Conservation (phyloP, 1,139 yeast species). For the Blastobotrys malaysiensis region DNA sequence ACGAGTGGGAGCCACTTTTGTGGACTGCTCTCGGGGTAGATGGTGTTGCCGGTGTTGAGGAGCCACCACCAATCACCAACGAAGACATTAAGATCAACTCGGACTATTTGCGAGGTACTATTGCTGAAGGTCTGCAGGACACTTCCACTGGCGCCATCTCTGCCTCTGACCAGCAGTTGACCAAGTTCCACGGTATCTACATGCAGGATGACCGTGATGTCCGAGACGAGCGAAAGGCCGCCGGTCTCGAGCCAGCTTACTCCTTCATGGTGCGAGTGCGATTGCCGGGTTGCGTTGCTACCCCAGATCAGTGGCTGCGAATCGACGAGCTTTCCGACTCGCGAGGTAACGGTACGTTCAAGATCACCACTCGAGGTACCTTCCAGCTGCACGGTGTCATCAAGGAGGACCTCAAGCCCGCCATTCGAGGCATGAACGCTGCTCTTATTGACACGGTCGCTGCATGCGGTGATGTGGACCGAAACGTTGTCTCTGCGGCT, state of each 20-base stretch:
- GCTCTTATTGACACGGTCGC: conserved; percentile 90
- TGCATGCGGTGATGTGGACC: conserved; percentile 97
- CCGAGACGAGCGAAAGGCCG: conserved; percentile 85
- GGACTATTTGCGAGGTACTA: conserved; percentile 86
- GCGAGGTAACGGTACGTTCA: conserved; percentile 90
- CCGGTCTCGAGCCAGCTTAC: conserved; percentile 93
- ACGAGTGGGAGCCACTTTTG: conserved; percentile 75
- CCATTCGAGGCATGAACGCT: conserved; percentile 90
- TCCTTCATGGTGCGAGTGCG: conserved; percentile 95
- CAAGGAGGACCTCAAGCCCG: conserved; percentile 81
- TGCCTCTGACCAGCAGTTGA: conserved; percentile 90
- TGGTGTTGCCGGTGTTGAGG: conserved; percentile 77
- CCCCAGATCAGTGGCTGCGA: conserved; percentile 83
- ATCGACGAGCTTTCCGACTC: conserved; percentile 77
- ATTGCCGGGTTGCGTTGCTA: conserved; percentile 87
- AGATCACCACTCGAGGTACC: conserved; percentile 94
- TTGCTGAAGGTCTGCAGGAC: conserved; percentile 79
- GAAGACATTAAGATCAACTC: conserved; percentile 92
- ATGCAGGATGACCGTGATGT: conserved; percentile 99
- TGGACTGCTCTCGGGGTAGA: conserved; percentile 93
- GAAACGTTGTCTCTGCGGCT: conserved; percentile 91
- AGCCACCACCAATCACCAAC: conserved; percentile 91
- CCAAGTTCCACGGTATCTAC: conserved; percentile 96
- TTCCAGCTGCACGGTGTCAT: conserved; percentile 95
- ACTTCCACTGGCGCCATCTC: conserved; percentile 85